phyloP scores from a whole-genome alignment of 1,284 basidiomycete genomes.

The Ganoderma lingzhi region DNA sequence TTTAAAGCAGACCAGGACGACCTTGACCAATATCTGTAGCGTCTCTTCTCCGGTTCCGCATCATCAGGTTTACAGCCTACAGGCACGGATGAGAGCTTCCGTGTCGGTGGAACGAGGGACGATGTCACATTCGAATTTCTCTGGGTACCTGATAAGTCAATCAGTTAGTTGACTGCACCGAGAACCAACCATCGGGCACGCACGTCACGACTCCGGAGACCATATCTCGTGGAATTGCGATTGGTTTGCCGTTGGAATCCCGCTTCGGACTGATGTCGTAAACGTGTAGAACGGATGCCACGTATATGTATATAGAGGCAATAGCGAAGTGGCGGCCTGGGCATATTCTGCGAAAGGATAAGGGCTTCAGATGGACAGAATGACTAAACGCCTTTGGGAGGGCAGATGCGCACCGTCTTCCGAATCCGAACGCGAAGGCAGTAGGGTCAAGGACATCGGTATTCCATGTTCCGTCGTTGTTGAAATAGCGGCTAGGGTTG shows the following conservation, averaged over 20 bases:
- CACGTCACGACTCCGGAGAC: slow-evolving; percentile 31
- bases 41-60: neutral
- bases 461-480: slow-evolving; percentile 20
- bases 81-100: slow-evolving; percentile 7
- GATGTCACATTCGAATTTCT: slow-evolving; percentile 30
- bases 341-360: slow-evolving; percentile 20
- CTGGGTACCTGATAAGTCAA: slow-evolving; percentile 21
- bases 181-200: neutral
- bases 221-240: slow-evolving; percentile 21
- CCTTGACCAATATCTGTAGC: neutral
- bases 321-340: slow-evolving; percentile 31
- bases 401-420: slow-evolving; percentile 21
- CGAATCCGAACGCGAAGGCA: slow-evolving; percentile 35
- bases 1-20: neutral
- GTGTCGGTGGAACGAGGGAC: slow-evolving; percentile 24
- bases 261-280: slow-evolving; percentile 30
- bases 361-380: neutral
- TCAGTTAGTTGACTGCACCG: neutral
- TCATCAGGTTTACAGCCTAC: neutral
- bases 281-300: slow-evolving; percentile 30
- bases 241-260: slow-evolving; percentile 18
- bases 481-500: slow-evolving; percentile 33
- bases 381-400: neutral
- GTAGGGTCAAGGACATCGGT: slow-evolving; percentile 22
- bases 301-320: slow-evolving; percentile 32